Evolutionary conservation across 2,329 filamentous ascomycete species (phyloP).

Genomic region (Colletotrichum spinosum): DNA sequence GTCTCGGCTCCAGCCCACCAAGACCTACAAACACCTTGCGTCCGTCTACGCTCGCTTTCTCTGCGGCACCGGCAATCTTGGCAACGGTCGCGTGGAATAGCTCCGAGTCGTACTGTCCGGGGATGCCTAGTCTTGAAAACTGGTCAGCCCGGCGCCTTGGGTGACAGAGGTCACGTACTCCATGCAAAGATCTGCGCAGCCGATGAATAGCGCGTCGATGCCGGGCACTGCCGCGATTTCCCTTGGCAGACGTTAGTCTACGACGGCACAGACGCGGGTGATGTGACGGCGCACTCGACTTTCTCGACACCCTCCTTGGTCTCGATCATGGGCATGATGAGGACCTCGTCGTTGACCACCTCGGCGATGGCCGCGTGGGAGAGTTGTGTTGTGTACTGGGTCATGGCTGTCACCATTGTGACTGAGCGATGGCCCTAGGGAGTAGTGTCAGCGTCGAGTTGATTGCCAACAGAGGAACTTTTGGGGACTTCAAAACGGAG

Average conservation of each 20-base stretch:
- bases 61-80: conserved; percentile 18
- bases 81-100: conserved; percentile 11
- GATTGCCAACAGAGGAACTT: not conserved
- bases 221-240: conserved; percentile 21
- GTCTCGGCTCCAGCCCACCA: conserved; percentile 23
- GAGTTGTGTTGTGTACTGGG: conserved; percentile 19
- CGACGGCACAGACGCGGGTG: rapidly evolving
- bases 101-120: conserved; percentile 20
- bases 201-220: conserved; percentile 23
- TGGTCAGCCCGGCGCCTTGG: not conserved
- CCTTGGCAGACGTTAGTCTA: not conserved
- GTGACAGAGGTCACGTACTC: not conserved
- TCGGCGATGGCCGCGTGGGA: conserved; percentile 26
- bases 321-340: conserved; percentile 32
- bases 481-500: rapidly evolving
- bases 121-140: conserved; percentile 10
- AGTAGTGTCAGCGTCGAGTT: not conserved
- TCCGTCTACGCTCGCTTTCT: conserved; percentile 21
- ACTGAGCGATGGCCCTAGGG: conserved; percentile 17
- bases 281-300: conserved; percentile 11
- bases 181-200: conserved; percentile 31
- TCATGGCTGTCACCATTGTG: conserved; percentile 30
- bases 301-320: conserved; percentile 21
- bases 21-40: conserved; percentile 23
- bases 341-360: conserved; percentile 22